A percentile compares a stretch with the other conserved stretches of the same genome.
Conservation (phyloP, 2,329 filamentous ascomycete species). For the Leptographium galeiforme region DNA sequence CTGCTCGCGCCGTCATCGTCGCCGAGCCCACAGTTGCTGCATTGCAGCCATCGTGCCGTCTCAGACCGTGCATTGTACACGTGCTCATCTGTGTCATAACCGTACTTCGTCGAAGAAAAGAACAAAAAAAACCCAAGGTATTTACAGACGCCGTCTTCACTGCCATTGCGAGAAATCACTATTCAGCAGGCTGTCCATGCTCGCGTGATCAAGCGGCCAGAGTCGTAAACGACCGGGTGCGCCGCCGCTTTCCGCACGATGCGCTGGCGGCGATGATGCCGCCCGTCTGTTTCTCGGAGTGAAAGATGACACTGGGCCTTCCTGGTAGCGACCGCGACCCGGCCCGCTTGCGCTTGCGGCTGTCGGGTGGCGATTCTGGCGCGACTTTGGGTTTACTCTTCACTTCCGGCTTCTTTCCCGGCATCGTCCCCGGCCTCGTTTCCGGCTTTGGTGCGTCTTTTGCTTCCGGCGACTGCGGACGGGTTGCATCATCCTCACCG, state of each 20-base stretch:
- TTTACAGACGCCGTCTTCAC: no score
- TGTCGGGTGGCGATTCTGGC: slow-evolving; percentile 7
- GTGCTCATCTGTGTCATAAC: no score
- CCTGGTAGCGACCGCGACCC: slow-evolving; percentile 24
- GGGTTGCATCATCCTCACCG: no score
- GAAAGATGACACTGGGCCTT: slow-evolving; percentile 21
- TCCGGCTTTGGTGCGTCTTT: neutral
- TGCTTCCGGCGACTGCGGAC: no score
- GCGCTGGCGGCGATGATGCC: slow-evolving; percentile 1
- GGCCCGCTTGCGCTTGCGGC: slow-evolving; percentile 19
- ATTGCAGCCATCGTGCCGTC: no score
- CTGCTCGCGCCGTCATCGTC: no score
- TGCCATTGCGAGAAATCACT: no score
- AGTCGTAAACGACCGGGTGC: slow-evolving; percentile 5
- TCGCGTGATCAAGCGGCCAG: slow-evolving; percentile 6
- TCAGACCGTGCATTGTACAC: no score
- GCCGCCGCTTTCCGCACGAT: slow-evolving; percentile 16
- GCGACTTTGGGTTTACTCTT: no score
- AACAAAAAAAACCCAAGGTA: no score
- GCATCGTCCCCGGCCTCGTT: neutral
- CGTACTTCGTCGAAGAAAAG: no score
- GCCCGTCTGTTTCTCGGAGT: neutral
- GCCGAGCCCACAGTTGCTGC: no score
- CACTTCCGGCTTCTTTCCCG: neutral
- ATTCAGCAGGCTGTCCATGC: neutral